Base-by-base conservation (phyloP, 176 grass and related monocot species). In the Aegilops sharonensis region DNA sequence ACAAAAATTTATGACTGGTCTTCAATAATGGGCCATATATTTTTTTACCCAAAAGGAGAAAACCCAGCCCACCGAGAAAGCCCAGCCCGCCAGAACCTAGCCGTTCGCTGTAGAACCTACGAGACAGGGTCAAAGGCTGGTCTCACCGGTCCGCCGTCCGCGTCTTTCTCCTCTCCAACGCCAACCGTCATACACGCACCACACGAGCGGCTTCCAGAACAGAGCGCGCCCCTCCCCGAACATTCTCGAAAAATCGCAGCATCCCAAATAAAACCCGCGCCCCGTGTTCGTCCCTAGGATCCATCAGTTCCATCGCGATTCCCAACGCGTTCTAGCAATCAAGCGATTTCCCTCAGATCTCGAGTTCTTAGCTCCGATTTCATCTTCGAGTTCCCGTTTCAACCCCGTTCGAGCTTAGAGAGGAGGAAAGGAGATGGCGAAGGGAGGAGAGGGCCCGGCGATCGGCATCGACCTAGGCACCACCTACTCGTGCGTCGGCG, bases 381-480 rank as follows among this genome's bases (percentile, higher is more conserved):
- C 1, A 10, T 54, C 1, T 3, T 14, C 5, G 3, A 6, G 1
- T 12, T 72, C 13, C 12, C 9, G 11, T 12, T 62, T 23, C 11
- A n/a, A n/a, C n/a, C 61, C 10, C 12, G 23, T 75, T 72, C 9
- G 64, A 64, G 45, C 39, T 72, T 36, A 42, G 25, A 34, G 52
- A 39, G 90, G 43, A 31, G 48, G 25, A 34, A 40, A 39, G 90
- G 43, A 31, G 48, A 52, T 52, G 48, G 48, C 14, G 4, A 52
- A 5, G 1, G 50, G 50, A 54, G 50, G 15, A 54, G 50, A 54
- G 50, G 50, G 15, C 27, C 95, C 93, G 54, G 95, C 95, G 25
- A 98, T 98, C 69, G 95, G 95, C 69, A 98, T 98, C 87, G 95
- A 98, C 48, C 91, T 98, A 25, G 95, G 95, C 71, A 95, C 95